Evolutionary conservation across 2,329 filamentous ascomycete genomes (phyloP).

Genomic region (Dichotomopilus funicola): DNA sequence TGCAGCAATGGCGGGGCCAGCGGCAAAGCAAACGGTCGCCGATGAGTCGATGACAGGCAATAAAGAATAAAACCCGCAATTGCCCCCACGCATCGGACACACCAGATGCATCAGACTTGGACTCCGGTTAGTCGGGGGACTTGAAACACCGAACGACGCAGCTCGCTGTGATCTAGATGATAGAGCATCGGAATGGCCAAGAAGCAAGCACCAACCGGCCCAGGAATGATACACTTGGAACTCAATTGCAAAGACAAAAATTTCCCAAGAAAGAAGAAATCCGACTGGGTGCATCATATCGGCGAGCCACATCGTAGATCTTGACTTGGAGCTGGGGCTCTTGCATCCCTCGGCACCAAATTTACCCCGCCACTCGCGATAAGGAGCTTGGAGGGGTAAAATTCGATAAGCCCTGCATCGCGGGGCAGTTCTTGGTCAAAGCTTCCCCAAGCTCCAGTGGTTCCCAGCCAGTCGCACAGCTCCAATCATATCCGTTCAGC

Average conservation of each 20-base stretch:
- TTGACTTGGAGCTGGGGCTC: too few relatives aligned
- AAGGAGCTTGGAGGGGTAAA: slow-evolving; percentile 9
- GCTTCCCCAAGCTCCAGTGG: slow-evolving; percentile 1
- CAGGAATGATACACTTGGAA: too few relatives aligned
- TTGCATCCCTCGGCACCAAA: not conserved
- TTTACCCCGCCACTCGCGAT: slow-evolving; percentile 8
- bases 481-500: not conserved
- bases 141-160: not conserved
- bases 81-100: not conserved
- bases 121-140: not conserved
- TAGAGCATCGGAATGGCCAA: too few relatives aligned
- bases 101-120: not conserved
- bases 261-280: too few relatives aligned
- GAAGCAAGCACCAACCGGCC: too few relatives aligned
- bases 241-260: too few relatives aligned
- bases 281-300: too few relatives aligned
- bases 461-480: not conserved
- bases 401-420: slow-evolving; percentile 8
- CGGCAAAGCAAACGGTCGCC: not conserved
- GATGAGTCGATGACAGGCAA: not conserved
- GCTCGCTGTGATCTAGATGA: not conserved
- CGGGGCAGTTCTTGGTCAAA: slow-evolving; percentile 10
- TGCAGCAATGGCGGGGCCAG: too few relatives aligned
- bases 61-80: not conserved
- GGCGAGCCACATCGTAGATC: too few relatives aligned